Evolutionary conservation across 495 filamentous ascomycete species (phyloP).

Genomic region (Annulohypoxylon maeteangense): DNA sequence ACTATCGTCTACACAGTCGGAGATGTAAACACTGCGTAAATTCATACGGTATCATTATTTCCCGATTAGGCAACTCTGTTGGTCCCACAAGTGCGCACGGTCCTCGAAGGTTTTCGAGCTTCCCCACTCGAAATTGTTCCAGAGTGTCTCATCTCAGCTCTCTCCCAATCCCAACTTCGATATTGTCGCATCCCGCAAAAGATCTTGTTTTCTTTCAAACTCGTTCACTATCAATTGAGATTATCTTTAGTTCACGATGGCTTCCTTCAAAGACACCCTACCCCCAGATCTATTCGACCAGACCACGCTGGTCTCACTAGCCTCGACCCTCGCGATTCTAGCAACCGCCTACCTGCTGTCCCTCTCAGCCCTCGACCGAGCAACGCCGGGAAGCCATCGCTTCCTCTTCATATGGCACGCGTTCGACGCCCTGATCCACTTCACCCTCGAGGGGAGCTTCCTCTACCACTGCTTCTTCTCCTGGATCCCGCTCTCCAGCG

Average conservation of each 20-base stretch:
- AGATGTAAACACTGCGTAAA: background rate
- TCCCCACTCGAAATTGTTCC: conserved; percentile 22
- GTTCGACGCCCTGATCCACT: conserved; percentile 90
- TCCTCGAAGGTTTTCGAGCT: background rate
- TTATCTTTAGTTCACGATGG: conserved; percentile 2
- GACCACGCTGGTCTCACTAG: conserved; percentile 65
- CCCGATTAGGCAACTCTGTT: conserved; percentile 7
- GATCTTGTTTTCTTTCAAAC: background rate
- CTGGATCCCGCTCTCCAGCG: conserved; percentile 57
- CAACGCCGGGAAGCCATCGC: conserved; percentile 58
- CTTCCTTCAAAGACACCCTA: conserved; percentile 39
- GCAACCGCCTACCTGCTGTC: conserved; percentile 58
- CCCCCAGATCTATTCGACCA: conserved; percentile 61
- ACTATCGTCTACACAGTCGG: background rate
- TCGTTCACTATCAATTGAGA: background rate
- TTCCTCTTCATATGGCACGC: conserved; percentile 93
- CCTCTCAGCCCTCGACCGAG: conserved; percentile 51
- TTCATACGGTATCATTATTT: conserved; percentile 14
- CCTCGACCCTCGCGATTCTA: conserved; percentile 61
- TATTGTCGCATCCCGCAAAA: background rate
- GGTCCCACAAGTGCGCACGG: conserved; percentile 4
- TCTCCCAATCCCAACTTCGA: background rate
- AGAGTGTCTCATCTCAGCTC: background rate
- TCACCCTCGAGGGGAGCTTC: conserved; percentile 88
- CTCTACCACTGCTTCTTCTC: conserved; percentile 93